Conservation (phyloP, 2,329 filamentous ascomycete species). For the Thelonectria olida region DNA sequence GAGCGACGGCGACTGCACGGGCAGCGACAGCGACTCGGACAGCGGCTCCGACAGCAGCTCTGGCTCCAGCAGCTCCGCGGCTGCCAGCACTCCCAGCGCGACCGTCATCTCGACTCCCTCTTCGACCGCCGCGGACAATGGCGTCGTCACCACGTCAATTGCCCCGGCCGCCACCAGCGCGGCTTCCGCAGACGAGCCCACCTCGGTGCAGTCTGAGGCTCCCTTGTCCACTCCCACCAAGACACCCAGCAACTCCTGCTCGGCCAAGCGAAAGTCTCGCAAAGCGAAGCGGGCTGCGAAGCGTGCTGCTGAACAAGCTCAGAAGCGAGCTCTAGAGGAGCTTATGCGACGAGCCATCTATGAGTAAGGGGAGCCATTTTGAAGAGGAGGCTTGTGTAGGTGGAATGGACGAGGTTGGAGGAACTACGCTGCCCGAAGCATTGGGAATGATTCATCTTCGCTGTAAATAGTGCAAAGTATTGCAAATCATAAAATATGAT, state of each 20-base stretch:
- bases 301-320: constrained; percentile 19
- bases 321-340: constrained; percentile 3
- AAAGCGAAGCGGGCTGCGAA: constrained; percentile 27
- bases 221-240: constrained; percentile 19
- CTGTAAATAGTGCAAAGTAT: constrained; percentile 37
- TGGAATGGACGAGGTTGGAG: too few species aligned
- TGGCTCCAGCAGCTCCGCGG: constrained; percentile 5
- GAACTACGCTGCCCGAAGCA: constrained; percentile 16
- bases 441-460: constrained; percentile 32
- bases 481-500: constrained; percentile 13
- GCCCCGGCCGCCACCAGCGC: constrained; percentile 24
- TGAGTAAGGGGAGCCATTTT: constrained; percentile 6
- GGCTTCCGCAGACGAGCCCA: constrained; percentile 22
- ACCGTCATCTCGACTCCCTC: constrained; percentile 19
- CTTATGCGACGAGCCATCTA: not conserved
- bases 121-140: not conserved
- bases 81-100: constrained; percentile 1
- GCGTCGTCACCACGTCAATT: not conserved
- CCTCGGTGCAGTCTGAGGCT: constrained; percentile 6
- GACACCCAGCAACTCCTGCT: constrained; percentile 7
- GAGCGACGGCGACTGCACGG: constrained; percentile 49
- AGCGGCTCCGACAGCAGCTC: constrained; percentile 18
- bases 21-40: constrained; percentile 39
- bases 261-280: constrained; percentile 24
- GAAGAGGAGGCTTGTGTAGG: constrained; percentile 28